Base-by-base conservation (phyloP, 495 filamentous ascomycete genomes). In the Podospora fimiseda region DNA sequence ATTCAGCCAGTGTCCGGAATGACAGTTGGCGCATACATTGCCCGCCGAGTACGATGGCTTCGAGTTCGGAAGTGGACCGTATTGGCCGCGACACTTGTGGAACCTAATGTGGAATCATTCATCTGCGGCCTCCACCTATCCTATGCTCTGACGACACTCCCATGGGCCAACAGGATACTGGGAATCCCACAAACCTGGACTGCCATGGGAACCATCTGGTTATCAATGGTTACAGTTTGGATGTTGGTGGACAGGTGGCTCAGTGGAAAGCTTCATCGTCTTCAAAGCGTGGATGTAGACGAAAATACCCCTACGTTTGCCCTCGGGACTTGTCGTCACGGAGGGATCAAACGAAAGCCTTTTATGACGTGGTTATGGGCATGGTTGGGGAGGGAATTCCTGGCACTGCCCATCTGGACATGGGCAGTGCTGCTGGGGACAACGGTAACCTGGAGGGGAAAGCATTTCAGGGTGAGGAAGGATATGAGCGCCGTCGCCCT, bases 21-120 rank as follows among this genome's bases (percentile, higher is more conserved):
- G 82, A 83, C 82, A n/a, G 73, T 94, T 2, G 67, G 65, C 4
- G 85, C 87, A 9, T 96, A 95, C 67, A 77, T 90, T 20, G 87
- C 85, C 2, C 84, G 94, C 14, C 81, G 94, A 5, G 83, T 92
- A 0, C 80, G 94, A 40, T 99, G 94, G 94, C 70, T 96, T 15
- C 81, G 94, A 0, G 94, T 95, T 2, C 77, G 94, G 24, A 99
- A 97, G 64, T 99, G 88, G 75, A 96, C 91, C 4, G 92, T 96
- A 24, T 73, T 87, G 15, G 74, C 86, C 0, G 94, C 94, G 0
- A 96, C 94, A 0, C 71, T 96, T 1, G 85, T 96, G n/a, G 94
- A 99, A 59, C 92, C 91, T 0, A 90, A 89, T 2, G 93, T 93
- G 2, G 94, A 97, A 69, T 86, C 83, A n/a, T 71, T 97, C 11